Conservation (phyloP, 2,329 filamentous ascomycete genomes). For the Hypoxylon sp. region DNA sequence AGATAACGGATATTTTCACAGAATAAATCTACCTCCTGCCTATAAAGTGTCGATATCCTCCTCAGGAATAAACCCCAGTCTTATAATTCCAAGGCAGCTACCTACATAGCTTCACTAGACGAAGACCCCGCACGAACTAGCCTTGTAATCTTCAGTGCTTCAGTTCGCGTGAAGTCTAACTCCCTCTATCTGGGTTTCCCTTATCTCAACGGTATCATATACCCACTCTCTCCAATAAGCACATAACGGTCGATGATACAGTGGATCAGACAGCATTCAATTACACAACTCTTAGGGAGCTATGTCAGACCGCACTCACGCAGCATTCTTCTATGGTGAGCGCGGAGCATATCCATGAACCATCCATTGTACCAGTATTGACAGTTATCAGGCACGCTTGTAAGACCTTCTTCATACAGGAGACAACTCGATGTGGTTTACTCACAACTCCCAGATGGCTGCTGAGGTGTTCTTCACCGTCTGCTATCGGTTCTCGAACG, state of each 20-base stretch:
- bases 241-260: background rate
- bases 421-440: slow-evolving; percentile 8
- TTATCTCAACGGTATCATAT: background rate
- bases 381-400: slow-evolving; percentile 59
- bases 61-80: background rate
- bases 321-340: slow-evolving; percentile 72
- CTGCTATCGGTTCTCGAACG: slow-evolving; percentile 74
- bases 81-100: background rate
- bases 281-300: slow-evolving; percentile 31
- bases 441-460: slow-evolving; percentile 73
- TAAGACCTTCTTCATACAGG: slow-evolving; percentile 19
- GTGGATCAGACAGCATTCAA: slow-evolving; percentile 10
- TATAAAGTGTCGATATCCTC: background rate
- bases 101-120: background rate
- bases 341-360: slow-evolving; percentile 10
- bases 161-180: slow-evolving; percentile 5
- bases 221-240: background rate
- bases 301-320: slow-evolving; percentile 49
- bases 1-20: background rate
- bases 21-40: background rate
- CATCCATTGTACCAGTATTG: slow-evolving; percentile 16
- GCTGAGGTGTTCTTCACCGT: slow-evolving; percentile 88
- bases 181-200: background rate
- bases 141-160: background rate
- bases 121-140: slow-evolving; percentile 2